These are phyloP conservation scores for Pleurotus djamor DNA, from an alignment of 768 basidiomycete genomes.

Conservation along the genomic window DNA sequence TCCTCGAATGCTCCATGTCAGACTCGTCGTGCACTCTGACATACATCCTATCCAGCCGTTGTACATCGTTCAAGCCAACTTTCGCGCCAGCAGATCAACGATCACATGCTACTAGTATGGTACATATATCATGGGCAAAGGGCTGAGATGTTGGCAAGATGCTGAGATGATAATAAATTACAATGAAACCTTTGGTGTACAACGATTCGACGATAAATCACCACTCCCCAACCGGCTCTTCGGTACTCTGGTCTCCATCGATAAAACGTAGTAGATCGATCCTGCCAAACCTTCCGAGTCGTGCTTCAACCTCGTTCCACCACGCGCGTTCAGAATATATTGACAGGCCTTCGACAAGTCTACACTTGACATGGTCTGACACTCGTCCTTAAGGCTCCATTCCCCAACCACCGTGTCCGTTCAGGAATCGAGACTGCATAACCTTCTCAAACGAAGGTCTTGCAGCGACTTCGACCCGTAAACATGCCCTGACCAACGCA, in stretches of 20 bases:
- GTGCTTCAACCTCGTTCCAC: no score
- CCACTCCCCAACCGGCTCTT: neutral
- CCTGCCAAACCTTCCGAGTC: no score
- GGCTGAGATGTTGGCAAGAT: conserved; percentile 4
- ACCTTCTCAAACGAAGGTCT: conserved; percentile 88
- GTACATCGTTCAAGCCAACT: conserved; percentile 1
- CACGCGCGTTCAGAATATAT: no score
- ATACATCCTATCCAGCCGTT: conserved; percentile 6
- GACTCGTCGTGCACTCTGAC: neutral
- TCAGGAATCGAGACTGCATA: conserved; percentile 76
- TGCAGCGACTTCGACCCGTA: conserved; percentile 73
- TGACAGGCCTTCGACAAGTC: no score
- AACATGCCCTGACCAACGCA: conserved; percentile 78
- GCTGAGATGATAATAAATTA: neutral
- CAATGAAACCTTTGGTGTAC: neutral
- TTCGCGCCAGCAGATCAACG: neutral
- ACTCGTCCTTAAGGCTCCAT: conserved; percentile 16
- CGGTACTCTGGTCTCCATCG: neutral
- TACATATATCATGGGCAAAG: conserved; percentile 5
- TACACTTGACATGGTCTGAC: conserved; percentile 11
- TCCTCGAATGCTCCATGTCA: no score
- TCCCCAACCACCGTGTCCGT: conserved; percentile 76
- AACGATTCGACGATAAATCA: neutral
- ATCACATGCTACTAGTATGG: conserved; percentile 7
- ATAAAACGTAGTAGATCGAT: neutral